Percentiles rank a stretch among this genome's conserved stretches.
Evolutionary conservation across 345 rosid species (phyloP).

Genomic region (Pistacia integerrima): DNA sequence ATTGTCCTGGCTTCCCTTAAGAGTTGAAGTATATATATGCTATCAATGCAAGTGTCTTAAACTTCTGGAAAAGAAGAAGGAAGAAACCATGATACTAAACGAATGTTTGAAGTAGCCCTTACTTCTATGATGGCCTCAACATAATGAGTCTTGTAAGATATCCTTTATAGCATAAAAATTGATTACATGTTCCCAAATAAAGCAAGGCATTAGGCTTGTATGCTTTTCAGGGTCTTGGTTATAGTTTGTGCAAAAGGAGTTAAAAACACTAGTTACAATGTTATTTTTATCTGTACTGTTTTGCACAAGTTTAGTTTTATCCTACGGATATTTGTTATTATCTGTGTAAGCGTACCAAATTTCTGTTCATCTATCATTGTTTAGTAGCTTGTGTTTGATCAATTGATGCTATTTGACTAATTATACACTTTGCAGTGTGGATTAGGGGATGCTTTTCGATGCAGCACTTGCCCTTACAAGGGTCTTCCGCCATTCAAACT

Average conservation of each 20-base stretch:
- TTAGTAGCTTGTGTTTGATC: too few relatives aligned
- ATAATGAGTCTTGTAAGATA: too few relatives aligned
- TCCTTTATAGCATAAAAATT: too few relatives aligned
- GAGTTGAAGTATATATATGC: not conserved
- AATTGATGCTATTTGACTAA: not conserved
- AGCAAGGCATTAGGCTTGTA: too few relatives aligned
- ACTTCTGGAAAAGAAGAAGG: too few relatives aligned
- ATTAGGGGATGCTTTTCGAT: conserved; percentile 96
- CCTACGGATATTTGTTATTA: not conserved
- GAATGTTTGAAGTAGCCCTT: too few relatives aligned
- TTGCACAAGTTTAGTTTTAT: not conserved
- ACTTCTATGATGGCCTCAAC: too few relatives aligned
- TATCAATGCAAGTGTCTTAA: not conserved
- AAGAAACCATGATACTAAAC: too few relatives aligned
- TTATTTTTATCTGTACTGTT: too few relatives aligned
- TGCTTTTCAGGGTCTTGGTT: too few relatives aligned
- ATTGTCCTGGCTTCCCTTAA: not conserved
- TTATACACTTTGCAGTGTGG: conserved; percentile 62
- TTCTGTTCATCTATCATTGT: not conserved
- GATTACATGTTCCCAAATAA: too few relatives aligned
- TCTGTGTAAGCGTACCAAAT: not conserved
- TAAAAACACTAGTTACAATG: too few relatives aligned
- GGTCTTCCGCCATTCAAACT: conserved; percentile 90
- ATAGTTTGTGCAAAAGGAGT: not conserved
- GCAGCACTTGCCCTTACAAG: conserved; percentile 91